Percentiles rank a stretch among this genome's conserved stretches.
Evolutionary conservation across 345 rosid species (phyloP).

Genomic region (Conringia planisiliqua): DNA sequence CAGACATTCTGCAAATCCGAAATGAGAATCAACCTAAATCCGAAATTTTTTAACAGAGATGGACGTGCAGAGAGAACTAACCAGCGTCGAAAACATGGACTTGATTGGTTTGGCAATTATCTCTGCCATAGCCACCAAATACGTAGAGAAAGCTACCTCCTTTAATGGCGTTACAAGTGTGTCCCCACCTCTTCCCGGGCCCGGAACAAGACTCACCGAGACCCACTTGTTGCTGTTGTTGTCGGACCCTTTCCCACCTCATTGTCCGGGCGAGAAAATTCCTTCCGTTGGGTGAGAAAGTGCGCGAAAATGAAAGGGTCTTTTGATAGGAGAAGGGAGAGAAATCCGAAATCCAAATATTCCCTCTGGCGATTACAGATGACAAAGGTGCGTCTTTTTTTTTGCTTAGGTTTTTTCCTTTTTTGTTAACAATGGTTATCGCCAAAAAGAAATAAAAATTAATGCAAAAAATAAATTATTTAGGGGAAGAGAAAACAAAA

Average conservation of each 20-base stretch:
- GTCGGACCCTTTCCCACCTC: conserved; percentile 80
- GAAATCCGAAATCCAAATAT: conserved; percentile 9
- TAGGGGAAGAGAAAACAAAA: conserved; percentile 3
- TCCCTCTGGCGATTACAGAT: conserved; percentile 27
- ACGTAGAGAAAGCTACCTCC: conserved; percentile 88
- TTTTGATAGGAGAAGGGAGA: conserved; percentile 16
- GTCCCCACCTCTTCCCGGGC: conserved; percentile 98
- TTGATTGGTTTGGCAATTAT: conserved; percentile 95
- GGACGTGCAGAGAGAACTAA: conserved; percentile 33
- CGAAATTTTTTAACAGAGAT: neutral
- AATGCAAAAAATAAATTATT: neutral
- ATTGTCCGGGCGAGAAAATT: conserved; percentile 36
- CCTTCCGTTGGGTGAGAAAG: conserved; percentile 28
- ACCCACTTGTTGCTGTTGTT: conserved; percentile 36
- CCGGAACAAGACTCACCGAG: conserved; percentile 41
- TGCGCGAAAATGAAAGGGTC: conserved; percentile 34
- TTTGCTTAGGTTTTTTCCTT: conserved; percentile 19
- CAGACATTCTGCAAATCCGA: neutral
- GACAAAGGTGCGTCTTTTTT: conserved; percentile 25
- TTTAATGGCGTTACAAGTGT: conserved; percentile 86
- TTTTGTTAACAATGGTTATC: neutral
- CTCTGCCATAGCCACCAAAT: conserved; percentile 88
- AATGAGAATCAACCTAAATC: neutral
- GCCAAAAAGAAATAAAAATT: neutral
- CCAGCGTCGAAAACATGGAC: conserved; percentile 93